Evolutionary conservation across 805 yeast species (phyloP), one percentile per base, ranked within the genome.

Genomic region (Cyberlindnera euphorbiiphila): DNA sequence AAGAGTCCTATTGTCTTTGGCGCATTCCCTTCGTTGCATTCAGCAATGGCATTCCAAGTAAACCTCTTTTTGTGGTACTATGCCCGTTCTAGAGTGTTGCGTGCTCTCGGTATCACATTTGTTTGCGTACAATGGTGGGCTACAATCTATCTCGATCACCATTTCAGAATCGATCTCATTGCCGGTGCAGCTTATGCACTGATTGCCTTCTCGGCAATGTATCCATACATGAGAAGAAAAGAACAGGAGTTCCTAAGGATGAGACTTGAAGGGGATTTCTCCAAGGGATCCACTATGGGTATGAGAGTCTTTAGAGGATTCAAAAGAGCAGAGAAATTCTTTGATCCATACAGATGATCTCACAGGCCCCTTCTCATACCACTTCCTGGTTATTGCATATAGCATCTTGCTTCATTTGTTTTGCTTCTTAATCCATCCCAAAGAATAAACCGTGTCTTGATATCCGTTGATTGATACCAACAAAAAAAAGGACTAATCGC

Each of bases 71-170:
- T 70, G 32, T 67, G 66, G 40, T 70, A 72, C 43, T 61, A 70
- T 39, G 70, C 65, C 41, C 51, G 60, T 22, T 53, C 61, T 1
- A 42, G 16, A 8, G 13, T 46, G 1, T 39, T 53, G 18, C 54
- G 55, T 43, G 13, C 64, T 5, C 45, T 68, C 1, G 70, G 68
- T 15, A 50, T 69, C 5, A 24, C 43, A 0, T 80, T 72, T 56
- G 73, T 80, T 7, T 41, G 65, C 2, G 52, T 76, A 23, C 86
- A 80, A 53, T 78, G 86, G 83, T 81, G 86, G 85, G 76, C 85
- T 17, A 77, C 85, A 3, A 76, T 81, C 61, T 81, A 81, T 50
- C 57, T 81, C 41, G 86, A 80, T 53, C 87, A 80, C 57, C 88
- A 81, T 56, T 81, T 80, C 71, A 65, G 85, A 42, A 57, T 79